Evolutionary conservation across 2,329 filamentous ascomycete species (phyloP), one percentile per base, ranked within the genome.

Genomic region (Sporothrix brasiliensis): DNA sequence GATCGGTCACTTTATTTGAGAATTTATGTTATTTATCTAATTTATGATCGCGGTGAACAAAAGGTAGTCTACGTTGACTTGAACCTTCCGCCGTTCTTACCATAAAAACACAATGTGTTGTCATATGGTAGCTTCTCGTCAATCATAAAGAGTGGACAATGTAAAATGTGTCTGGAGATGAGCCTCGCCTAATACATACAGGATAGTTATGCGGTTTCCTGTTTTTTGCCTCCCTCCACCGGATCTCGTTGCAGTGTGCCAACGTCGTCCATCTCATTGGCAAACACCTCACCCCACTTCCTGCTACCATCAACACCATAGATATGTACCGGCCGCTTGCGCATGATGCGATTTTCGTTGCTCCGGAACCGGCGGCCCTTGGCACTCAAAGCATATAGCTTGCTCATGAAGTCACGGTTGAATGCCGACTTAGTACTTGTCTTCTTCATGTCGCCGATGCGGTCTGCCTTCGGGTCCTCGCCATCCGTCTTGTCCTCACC

Each of bases 301-400:
- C 79, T 73, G 19, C 78, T 76, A 49, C 76, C 73, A n/a, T 80
- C 74, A 41, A 78, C 74, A 74, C 85, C 85, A 27, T 86, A 79
- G 56, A 87, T 80, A 54, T 83, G 80, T 14, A 87, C 75, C 0
- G 83, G 83, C 27, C 79, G 76, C 60, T 79, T 76, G 70, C 82
- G 79, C 70, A 89, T 86, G 41, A 82, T 75, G 75, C 81, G 74
- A 72, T 83, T 76, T 75, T 82, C 75, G 69, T 88, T 4, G 34
- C 49, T 19, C 4, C 74, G 73, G 67, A 56, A 75, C 21, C 63
- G 52, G 10, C 70, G 70, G 19, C 74, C 74, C 67, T 71, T 66
- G 54, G 60, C 69, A 54, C 73, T 74, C 53, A 74, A 58, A 41
- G 58, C 27, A 60, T 66, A 68, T n/a, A 75, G 74, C 58, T 67